Evolutionary conservation across 768 basidiomycete genomes (phyloP).

Genomic region (Mycena galopus): DNA sequence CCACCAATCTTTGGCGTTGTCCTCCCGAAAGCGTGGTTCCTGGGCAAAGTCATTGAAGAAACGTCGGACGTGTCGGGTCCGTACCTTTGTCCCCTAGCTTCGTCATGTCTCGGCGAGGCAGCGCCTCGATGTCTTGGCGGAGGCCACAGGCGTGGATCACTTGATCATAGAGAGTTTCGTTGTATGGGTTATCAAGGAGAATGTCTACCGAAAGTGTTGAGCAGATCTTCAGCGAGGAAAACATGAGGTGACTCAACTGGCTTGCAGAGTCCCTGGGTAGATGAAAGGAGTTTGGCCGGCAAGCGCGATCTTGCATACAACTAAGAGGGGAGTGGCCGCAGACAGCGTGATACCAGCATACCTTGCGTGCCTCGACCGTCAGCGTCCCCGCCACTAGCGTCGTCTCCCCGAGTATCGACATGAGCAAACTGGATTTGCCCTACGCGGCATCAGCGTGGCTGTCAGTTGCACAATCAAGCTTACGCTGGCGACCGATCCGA

Average conservation of each 20-base stretch:
- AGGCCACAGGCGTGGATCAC: constrained; percentile 30
- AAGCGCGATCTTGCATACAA: constrained; percentile 19
- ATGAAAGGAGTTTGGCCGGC: constrained; percentile 29
- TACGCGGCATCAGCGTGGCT: not conserved
- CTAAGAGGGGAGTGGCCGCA: not conserved
- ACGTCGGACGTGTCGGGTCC: too few relatives aligned
- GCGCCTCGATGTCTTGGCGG: constrained; percentile 25
- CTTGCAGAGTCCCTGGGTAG: constrained; percentile 26
- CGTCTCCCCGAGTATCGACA: constrained; percentile 31
- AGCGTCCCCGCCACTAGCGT: not conserved
- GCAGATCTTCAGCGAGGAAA: not conserved
- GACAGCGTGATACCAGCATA: not conserved
- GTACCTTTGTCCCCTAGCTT: constrained; percentile 28
- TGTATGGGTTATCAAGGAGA: constrained; percentile 23
- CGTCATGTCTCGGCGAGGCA: constrained; percentile 22
- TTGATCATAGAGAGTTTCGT: constrained; percentile 21
- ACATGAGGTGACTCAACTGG: constrained; percentile 12
- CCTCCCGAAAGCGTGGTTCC: constrained; percentile 28
- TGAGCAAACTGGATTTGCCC: constrained; percentile 33
- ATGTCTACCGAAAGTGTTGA: constrained; percentile 16
- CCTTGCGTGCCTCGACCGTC: constrained; percentile 18
- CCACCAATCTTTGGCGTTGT: constrained; percentile 26
- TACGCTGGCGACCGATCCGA: constrained; percentile 31
- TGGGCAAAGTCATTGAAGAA: too few relatives aligned
- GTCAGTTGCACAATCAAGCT: not conserved